Conservation (phyloP, 805 yeast species). For the Cyberlindnera mississippiensis region DNA sequence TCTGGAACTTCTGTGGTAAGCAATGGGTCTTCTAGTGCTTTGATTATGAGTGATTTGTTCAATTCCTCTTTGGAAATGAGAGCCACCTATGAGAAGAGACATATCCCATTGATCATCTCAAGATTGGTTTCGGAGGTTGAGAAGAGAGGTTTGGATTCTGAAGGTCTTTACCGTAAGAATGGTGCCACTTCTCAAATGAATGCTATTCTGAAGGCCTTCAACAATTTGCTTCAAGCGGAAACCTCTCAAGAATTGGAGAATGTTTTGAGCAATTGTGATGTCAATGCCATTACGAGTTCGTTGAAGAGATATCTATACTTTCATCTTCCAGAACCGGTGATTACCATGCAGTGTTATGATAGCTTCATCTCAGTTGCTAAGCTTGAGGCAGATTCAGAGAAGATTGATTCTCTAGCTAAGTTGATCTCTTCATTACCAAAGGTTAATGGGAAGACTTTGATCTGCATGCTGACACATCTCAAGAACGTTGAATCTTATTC, state of each 20-base stretch:
- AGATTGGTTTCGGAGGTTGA: constrained; percentile 78
- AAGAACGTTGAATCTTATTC: constrained; percentile 50
- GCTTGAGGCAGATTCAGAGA: constrained; percentile 21
- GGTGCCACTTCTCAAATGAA: constrained; percentile 41
- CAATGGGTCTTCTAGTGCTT: constrained; percentile 3
- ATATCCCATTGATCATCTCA: constrained; percentile 67
- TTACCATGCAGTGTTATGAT: constrained; percentile 67
- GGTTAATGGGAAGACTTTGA: constrained; percentile 61
- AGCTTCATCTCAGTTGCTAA: constrained; percentile 55
- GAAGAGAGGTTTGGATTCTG: constrained; percentile 64
- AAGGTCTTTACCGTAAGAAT: constrained; percentile 88
- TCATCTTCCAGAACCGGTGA: constrained; percentile 78
- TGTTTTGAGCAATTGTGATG: constrained; percentile 51
- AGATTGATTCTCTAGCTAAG: constrained; percentile 39
- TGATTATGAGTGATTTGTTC: constrained; percentile 26
- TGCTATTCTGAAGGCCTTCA: constrained; percentile 31
- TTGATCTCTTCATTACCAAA: constrained; percentile 55
- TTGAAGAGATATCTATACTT: constrained; percentile 77
- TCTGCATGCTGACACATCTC: constrained; percentile 60
- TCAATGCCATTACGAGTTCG: constrained; percentile 82
- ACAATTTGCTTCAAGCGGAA: constrained; percentile 25
- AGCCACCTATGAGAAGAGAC: constrained; percentile 54
- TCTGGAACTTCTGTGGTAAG: constrained; percentile 7
- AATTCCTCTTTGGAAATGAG: constrained; percentile 57
- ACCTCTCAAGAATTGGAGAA: constrained; percentile 33